Base-by-base conservation (phyloP, 2,329 filamentous ascomycete genomes). In the Cylindrodendrum hubeiense region DNA sequence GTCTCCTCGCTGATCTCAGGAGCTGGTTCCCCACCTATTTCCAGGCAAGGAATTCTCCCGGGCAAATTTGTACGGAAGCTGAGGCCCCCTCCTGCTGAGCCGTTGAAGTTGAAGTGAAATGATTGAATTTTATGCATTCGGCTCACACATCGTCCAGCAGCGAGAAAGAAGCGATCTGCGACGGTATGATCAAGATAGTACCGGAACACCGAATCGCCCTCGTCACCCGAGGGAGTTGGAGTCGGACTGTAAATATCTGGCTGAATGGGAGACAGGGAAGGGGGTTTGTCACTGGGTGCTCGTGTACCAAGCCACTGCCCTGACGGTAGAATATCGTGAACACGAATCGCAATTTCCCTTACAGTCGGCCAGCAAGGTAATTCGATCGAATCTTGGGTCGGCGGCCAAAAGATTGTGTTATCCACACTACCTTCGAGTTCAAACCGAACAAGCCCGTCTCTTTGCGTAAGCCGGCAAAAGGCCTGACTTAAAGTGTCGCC, bases 151-250 rank as follows among this genome's bases (percentile, higher is more conserved):
- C 41, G 49, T 10, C 47, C 60, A 19, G 56, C 56, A 19, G 15
- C 39, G 12, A 57, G 28, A 21, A 52, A 59, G 12, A 63, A 63
- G 39, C 4, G 52, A 28, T 33, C 34, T 24, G 2, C 22, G 34
- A n/a, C 41, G 13, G 47, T 34, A 6, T 47, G 43, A 21, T 59
- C 39, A 4, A 30, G 12, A 3, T 8, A 9, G 9, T 8, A 30
- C 12, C 54, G 54, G 30, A 59, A 63, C 1, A 24, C n/a, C 17
- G 47, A 34, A 2, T 53, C 28, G 15, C 19, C 9, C 5, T 47
- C 39, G 3, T 63, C 54, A 5, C 60, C 60, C n/a, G n/a, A n/a
- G n/a, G n/a, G n/a, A n/a, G n/a, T n/a, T n/a, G 53, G 47, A 5
- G 53, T 37, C 7, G 46, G 44, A 26, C 24, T 50, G 4, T 24